Evolutionary conservation across 495 filamentous ascomycete species (phyloP).

Genomic region (Chaetomium cochliodes): DNA sequence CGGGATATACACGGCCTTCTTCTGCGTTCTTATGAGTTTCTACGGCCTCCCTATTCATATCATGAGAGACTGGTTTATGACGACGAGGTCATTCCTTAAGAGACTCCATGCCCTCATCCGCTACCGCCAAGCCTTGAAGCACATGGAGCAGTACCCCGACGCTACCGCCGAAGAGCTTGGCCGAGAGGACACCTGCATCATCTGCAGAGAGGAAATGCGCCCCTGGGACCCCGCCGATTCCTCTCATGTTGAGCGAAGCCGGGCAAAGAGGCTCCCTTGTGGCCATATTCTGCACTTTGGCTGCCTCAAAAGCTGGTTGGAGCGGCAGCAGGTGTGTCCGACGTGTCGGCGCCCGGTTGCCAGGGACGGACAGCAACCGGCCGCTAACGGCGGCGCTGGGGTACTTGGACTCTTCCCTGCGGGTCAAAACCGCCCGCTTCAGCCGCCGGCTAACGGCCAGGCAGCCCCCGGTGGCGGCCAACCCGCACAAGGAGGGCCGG

Average conservation of each 20-base stretch:
- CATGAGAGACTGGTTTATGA: conserved; percentile 90
- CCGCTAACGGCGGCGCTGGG: conserved; percentile 33
- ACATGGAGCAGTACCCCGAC: conserved; percentile 92
- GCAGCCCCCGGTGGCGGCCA: conserved; percentile 51
- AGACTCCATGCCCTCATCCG: conserved; percentile 81
- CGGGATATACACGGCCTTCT: conserved; percentile 84
- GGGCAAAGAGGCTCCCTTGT: conserved; percentile 94
- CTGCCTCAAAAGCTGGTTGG: conserved; percentile 95
- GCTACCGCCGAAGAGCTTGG: conserved; percentile 82
- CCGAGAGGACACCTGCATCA: conserved; percentile 91
- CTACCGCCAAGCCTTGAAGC: conserved; percentile 81
- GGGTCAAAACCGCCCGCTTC: conserved; percentile 34
- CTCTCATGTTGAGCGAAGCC: conserved; percentile 68
- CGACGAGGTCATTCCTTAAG: conserved; percentile 83
- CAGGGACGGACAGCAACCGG: conserved; percentile 32
- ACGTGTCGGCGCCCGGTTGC: conserved; percentile 86
- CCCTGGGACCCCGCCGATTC: conserved; percentile 58
- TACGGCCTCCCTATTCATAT: conserved; percentile 96
- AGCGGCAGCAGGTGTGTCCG: conserved; percentile 95
- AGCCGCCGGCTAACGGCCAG: conserved; percentile 31
- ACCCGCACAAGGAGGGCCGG: conserved; percentile 60
- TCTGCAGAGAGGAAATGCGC: conserved; percentile 94
- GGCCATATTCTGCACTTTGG: conserved; percentile 93
- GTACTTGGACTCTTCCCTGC: conserved; percentile 35
- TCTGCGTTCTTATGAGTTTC: conserved; percentile 86